Base-by-base conservation (phyloP, 2,329 filamentous ascomycete genomes). In the Colletotrichum sp. region DNA sequence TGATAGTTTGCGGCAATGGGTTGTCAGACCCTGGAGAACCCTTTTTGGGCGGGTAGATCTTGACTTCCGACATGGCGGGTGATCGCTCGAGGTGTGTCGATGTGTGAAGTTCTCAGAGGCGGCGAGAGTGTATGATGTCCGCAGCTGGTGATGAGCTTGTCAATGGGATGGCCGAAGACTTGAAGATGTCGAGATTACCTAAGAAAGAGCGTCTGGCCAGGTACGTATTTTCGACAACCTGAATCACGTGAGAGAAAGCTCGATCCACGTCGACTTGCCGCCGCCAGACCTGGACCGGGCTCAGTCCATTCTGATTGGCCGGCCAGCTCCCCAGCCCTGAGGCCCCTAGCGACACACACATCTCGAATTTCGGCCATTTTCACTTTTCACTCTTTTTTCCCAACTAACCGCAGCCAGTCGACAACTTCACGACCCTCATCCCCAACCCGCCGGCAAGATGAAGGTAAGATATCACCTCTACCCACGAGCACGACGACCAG, bases 1-100 rank as follows among this genome's bases (percentile, higher is more conserved):
- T 95, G 18, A 99, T 91, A 77, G 98, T 89, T n/a, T 90, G 84
- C 2, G 97, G 97, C 6, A 99, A 91, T 6, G 95, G 93, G 74
- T 85, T 90, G 34, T 72, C 55, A 3, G 80, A 69, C n/a, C 78
- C 57, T 8, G 80, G 32, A n/a, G 77, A 48, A 24, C 74, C 71
- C 16, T 79, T 73, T 26, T 81, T 80, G 2, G 80, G 83, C 10
- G 86, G 87, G 76, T 90, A 84, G 18, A 91, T 84, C 36, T 82
- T 82, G 72, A 86, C 80, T 39, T 86, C 82, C 26, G 86, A 81
- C 85, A 86, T 86, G 26, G 28, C 76, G 16, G 26, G 15, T 16
- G 4, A 36, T 64, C 18, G 30, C 15, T 32, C 13, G 16, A 22
- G 13, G 5, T 44, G 36, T 3, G 12, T 64, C 34, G 22, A 26